phyloP scores from a whole-genome alignment of 306 rosid genomes.

The Phaseolus lunatus region DNA sequence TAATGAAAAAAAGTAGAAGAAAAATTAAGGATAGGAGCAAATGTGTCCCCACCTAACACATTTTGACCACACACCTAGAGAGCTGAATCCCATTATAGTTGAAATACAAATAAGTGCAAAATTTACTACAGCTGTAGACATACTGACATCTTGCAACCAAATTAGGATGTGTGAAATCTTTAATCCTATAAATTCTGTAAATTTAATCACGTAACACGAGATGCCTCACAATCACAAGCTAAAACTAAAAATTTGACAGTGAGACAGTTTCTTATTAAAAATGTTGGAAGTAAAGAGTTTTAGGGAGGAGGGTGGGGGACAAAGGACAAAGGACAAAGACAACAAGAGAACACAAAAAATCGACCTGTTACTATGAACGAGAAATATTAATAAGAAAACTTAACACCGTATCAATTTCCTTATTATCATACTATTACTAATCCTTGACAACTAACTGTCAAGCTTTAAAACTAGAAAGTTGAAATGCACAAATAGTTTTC shows the following conservation, averaged over 20 bases:
- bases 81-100: too few species aligned
- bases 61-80: too few species aligned
- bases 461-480: neutral
- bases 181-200: too few species aligned
- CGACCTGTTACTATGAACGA: neutral
- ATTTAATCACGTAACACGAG: neutral
- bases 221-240: conserved; percentile 9
- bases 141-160: too few species aligned
- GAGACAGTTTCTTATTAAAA: neutral
- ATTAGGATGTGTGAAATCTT: too few species aligned
- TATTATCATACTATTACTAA: neutral
- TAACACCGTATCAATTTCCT: neutral
- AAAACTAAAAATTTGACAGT: neutral
- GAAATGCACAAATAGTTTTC: conserved; percentile 5
- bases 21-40: too few species aligned
- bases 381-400: neutral
- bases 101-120: too few species aligned
- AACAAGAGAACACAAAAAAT: neutral
- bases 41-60: too few species aligned
- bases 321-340: neutral
- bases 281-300: neutral
- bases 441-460: neutral
- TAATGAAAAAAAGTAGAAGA: too few species aligned
- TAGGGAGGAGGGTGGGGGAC: too few species aligned
- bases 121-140: too few species aligned